A percentile compares a stretch with the other conserved stretches of the same genome.
phyloP scores from a whole-genome alignment of 768 basidiomycete species.

The Mycena vulgaris region DNA sequence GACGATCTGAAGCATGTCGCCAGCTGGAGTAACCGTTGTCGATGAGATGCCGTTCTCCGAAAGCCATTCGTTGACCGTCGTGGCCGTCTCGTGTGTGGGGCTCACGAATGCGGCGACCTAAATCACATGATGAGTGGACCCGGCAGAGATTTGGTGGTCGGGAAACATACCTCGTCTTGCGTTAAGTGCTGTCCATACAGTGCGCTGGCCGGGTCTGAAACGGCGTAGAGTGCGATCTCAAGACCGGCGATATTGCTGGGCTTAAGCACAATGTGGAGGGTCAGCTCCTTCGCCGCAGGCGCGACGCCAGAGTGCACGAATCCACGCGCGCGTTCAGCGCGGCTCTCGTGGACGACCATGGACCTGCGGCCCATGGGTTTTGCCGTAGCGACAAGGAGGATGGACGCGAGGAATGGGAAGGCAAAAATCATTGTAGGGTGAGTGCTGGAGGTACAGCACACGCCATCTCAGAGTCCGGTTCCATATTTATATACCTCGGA shows the following conservation, averaged over 20 bases:
- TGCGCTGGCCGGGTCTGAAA: conserved; percentile 18
- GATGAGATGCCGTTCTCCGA: conserved; percentile 49
- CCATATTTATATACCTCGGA: background rate
- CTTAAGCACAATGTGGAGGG: conserved; percentile 20
- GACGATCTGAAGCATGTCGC: conserved; percentile 40
- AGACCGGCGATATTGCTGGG: conserved; percentile 29
- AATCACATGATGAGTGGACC: too few species aligned
- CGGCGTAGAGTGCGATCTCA: conserved; percentile 17
- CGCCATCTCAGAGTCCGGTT: background rate
- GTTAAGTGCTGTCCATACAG: conserved; percentile 30
- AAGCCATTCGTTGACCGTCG: conserved; percentile 55
- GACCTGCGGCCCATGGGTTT: conserved; percentile 17
- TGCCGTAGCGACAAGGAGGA: conserved; percentile 9
- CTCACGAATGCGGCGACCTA: conserved; percentile 56
- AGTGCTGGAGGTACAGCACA: conserved; percentile 1
- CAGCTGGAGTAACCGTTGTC: conserved; percentile 35
- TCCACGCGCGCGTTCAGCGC: conserved; percentile 6
- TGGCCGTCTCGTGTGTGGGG: conserved; percentile 51
- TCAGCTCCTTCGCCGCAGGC: conserved; percentile 6
- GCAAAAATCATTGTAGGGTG: conserved; percentile 16
- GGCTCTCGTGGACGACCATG: conserved; percentile 21
- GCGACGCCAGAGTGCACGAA: conserved; percentile 22
- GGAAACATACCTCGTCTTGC: conserved; percentile 11
- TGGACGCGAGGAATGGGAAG: conserved; percentile 9
- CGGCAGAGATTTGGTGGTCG: too few species aligned